These are phyloP conservation scores for Hypoxylon perforatum DNA, from an alignment of 495 filamentous ascomycete species.

Conservation along the genomic window DNA sequence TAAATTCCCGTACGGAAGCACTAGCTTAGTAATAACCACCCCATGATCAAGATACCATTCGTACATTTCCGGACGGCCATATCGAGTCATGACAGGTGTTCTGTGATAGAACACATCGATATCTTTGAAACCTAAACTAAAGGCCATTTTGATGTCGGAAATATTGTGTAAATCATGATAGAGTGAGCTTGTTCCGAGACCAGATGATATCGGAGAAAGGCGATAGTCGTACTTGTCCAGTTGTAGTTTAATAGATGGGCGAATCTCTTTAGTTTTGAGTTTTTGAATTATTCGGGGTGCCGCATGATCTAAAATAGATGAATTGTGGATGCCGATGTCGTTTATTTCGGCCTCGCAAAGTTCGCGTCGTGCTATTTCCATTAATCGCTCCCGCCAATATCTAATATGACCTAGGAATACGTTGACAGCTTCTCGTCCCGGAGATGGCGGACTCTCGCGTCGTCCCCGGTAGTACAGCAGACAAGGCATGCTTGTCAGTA, in stretches of 20 bases:
- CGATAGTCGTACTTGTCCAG: not conserved
- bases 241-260: not conserved
- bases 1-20: too few relatives aligned
- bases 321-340: not conserved
- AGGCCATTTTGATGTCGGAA: too few relatives aligned
- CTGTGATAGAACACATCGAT: too few relatives aligned
- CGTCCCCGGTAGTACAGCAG: too few relatives aligned
- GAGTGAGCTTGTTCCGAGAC: not conserved
- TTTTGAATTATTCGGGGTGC: slow-evolving; percentile 1
- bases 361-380: not conserved
- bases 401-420: slow-evolving; percentile 3
- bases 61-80: too few relatives aligned
- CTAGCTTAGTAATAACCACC: too few relatives aligned
- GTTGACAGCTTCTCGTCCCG: too few relatives aligned
- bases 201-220: not conserved
- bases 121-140: too few relatives aligned
- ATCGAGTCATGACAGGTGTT: too few relatives aligned
- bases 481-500: not conserved
- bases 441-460: too few relatives aligned
- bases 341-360: not conserved
- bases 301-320: slow-evolving; percentile 1
- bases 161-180: too few relatives aligned
- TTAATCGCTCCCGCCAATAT: slow-evolving; percentile 5
- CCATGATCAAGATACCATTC: too few relatives aligned
- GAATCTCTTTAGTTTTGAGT: slow-evolving; percentile 6